A percentile compares a stretch with the other conserved stretches of the same genome.
phyloP scores from a whole-genome alignment of 2,329 filamentous ascomycete species.

The Fusarium avenaceum region DNA sequence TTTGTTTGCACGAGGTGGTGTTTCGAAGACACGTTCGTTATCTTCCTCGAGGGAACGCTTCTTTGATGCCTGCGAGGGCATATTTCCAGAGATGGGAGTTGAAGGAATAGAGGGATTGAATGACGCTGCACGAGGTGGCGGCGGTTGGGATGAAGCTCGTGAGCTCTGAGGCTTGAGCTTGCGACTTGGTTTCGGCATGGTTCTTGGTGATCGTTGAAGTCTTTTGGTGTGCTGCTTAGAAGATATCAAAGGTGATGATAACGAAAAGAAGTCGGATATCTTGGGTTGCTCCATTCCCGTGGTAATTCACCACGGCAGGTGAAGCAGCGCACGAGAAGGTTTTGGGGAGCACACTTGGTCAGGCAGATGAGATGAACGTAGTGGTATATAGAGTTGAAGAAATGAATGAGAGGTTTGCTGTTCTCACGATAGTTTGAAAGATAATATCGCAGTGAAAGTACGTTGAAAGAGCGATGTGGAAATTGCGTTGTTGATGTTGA shows the following conservation, averaged over 20 bases:
- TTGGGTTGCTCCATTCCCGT: conserved; percentile 32
- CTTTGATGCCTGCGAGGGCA: conserved; percentile 5
- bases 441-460: not conserved
- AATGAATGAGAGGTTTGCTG: not conserved
- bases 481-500: conserved; percentile 6
- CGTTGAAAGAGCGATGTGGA: not conserved
- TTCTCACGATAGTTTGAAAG: not conserved
- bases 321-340: not conserved
- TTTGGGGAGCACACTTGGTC: no score
- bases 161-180: not conserved
- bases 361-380: no score
- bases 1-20: conserved; percentile 5
- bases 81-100: not conserved
- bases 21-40: conserved; percentile 24
- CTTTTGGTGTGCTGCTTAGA: not conserved
- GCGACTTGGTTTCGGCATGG: not conserved
- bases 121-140: conserved; percentile 1
- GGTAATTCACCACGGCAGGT: not conserved
- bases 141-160: not conserved
- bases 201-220: not conserved
- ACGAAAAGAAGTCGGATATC: conserved; percentile 33
- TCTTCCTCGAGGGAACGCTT: not conserved
- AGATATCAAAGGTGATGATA: not conserved
- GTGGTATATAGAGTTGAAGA: not conserved
- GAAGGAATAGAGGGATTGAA: conserved; percentile 1